Evolutionary conservation across 2,329 filamentous ascomycete species (phyloP).

Genomic region (Ceratocystis papillata): DNA sequence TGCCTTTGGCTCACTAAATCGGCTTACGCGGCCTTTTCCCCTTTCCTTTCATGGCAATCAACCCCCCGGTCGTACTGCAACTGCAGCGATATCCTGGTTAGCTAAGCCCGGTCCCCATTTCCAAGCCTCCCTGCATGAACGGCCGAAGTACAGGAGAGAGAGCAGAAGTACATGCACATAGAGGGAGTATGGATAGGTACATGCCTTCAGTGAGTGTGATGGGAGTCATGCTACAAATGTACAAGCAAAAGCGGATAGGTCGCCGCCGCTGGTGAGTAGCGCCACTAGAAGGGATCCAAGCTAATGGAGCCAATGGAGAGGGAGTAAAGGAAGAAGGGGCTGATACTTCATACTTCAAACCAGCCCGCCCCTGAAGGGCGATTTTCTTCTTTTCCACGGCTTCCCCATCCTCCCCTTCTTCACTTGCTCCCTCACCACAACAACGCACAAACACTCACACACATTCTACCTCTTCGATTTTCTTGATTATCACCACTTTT

Average conservation of each 20-base stretch:
- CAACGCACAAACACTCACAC: background rate
- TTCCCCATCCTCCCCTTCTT: conserved; percentile 1
- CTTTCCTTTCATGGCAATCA: conserved; percentile 11
- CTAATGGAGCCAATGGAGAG: conserved; percentile 5
- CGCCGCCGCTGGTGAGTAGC: background rate
- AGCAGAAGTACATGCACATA: conserved; percentile 4
- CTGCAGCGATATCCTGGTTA: conserved; percentile 13
- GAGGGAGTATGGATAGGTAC: background rate
- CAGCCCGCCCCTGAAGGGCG: conserved; percentile 2
- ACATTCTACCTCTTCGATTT: background rate
- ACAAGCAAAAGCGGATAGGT: background rate
- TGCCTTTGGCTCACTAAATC: background rate
- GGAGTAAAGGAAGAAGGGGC: conserved; percentile 6
- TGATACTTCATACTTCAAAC: conserved; percentile 14
- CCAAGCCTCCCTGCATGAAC: conserved; percentile 7
- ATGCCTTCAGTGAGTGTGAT: background rate
- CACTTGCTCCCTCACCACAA: background rate
- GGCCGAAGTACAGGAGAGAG: too few species aligned
- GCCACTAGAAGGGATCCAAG: conserved; percentile 9
- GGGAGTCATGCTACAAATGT: background rate
- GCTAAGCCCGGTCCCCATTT: conserved; percentile 7
- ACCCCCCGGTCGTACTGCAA: background rate
- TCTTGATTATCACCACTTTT: conserved; percentile 15
- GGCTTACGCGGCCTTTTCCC: conserved; percentile 24
- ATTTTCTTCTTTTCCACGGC: background rate